Conservation (phyloP, 805 yeast genomes). For the Debaryomyces hansenii region DNA sequence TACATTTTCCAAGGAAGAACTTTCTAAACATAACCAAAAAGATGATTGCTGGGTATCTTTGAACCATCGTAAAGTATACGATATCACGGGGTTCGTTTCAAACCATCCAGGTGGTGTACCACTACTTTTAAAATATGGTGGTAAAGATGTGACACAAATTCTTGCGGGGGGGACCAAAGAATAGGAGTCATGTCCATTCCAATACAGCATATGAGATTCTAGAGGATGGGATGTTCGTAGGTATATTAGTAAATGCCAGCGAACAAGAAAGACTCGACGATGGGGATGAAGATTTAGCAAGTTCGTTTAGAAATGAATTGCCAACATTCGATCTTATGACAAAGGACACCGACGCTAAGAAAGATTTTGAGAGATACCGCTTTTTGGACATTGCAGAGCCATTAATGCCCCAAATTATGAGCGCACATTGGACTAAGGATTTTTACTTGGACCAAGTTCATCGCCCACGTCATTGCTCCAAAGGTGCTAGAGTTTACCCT, state of each 20-base stretch:
- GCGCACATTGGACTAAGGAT: neutral
- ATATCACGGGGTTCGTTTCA: slow-evolving; percentile 36
- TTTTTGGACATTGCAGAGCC: neutral
- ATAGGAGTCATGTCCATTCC: neutral
- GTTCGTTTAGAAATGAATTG: neutral
- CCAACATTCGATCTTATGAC: neutral
- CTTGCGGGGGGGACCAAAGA: neutral
- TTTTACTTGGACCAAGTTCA: neutral
- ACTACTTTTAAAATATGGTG: slow-evolving; percentile 50
- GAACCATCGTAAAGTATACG: slow-evolving; percentile 30
- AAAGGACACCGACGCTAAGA: neutral
- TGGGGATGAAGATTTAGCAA: neutral
- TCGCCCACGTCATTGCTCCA: neutral
- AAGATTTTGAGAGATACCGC: neutral
- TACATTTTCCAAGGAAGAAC: slow-evolving; percentile 5
- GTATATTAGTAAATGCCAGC: neutral
- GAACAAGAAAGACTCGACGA: neutral
- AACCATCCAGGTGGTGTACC: slow-evolving; percentile 53
- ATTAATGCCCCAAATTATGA: neutral
- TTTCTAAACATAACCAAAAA: slow-evolving; percentile 13
- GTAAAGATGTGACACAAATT: slow-evolving; percentile 54
- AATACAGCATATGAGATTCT: neutral
- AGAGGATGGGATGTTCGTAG: neutral
- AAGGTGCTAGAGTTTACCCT: too few species aligned
- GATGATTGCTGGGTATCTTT: slow-evolving; percentile 32